phyloP scores from a whole-genome alignment of 306 rosid species.

The Quillaja saponaria region DNA sequence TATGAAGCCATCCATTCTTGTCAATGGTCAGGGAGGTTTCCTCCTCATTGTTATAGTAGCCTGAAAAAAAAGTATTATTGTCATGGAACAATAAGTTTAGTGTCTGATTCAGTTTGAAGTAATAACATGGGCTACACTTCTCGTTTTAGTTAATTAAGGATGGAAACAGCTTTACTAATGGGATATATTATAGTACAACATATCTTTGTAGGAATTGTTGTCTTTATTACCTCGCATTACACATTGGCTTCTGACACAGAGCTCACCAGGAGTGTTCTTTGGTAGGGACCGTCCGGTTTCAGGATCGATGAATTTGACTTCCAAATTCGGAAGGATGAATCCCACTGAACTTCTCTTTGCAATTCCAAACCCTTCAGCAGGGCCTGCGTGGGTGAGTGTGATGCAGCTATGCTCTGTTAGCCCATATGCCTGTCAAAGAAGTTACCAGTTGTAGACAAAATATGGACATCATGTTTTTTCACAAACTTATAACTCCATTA shows the following conservation, averaged over 20 bases:
- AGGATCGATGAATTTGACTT: conserved; percentile 82
- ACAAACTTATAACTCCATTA: not conserved
- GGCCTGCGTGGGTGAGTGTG: conserved; percentile 67
- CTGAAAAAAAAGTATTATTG: conserved; percentile 40
- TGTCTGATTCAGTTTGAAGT: not conserved
- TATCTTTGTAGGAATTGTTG: not conserved
- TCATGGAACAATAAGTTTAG: too few relatives aligned
- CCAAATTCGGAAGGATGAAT: conserved; percentile 78
- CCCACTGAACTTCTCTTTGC: conserved; percentile 76
- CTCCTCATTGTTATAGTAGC: conserved; percentile 73
- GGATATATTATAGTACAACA: not conserved
- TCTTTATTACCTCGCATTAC: conserved; percentile 73
- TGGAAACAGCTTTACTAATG: not conserved
- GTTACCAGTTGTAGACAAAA: not conserved
- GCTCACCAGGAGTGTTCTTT: conserved; percentile 74
- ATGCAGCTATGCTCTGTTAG: conserved; percentile 94
- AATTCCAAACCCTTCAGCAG: conserved; percentile 26
- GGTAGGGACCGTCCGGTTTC: conserved; percentile 73
- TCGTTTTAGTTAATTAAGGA: not conserved
- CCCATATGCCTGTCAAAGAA: conserved; percentile 75
- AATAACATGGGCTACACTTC: too few relatives aligned
- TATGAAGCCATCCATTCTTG: conserved; percentile 84
- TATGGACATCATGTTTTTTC: not conserved
- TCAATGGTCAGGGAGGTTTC: conserved; percentile 80
- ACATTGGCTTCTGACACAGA: conserved; percentile 86